Evolutionary conservation across 805 yeast species (phyloP).

Genomic region (Candida argentea): DNA sequence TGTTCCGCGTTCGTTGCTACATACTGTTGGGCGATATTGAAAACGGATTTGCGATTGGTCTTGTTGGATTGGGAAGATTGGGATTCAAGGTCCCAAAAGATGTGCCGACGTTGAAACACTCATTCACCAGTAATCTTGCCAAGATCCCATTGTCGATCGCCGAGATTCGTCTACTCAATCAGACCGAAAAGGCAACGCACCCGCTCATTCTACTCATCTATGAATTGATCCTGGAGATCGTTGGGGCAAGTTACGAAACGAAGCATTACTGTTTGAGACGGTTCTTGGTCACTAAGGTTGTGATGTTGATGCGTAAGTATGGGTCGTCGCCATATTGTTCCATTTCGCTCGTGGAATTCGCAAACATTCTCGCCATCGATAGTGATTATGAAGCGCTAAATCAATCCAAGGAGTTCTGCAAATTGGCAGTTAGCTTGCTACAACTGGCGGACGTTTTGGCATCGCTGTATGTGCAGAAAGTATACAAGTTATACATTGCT

Average conservation of each 20-base stretch:
- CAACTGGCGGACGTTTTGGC: slow-evolving; percentile 21
- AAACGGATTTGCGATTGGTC: slow-evolving; percentile 25
- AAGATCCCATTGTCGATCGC: slow-evolving; percentile 29
- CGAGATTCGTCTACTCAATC: slow-evolving; percentile 24
- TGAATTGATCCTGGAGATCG: slow-evolving; percentile 30
- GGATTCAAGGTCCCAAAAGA: slow-evolving; percentile 24
- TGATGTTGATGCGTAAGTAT: slow-evolving; percentile 23
- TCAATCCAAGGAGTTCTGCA: slow-evolving; percentile 31
- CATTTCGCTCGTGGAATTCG: slow-evolving; percentile 28
- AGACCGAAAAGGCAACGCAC: slow-evolving; percentile 13
- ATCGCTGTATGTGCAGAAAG: slow-evolving; percentile 22
- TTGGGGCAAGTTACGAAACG: slow-evolving; percentile 21
- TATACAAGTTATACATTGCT: slow-evolving; percentile 32
- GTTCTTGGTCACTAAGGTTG: slow-evolving; percentile 22
- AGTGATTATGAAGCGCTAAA: slow-evolving; percentile 19
- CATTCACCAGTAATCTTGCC: slow-evolving; percentile 11
- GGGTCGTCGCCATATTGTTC: slow-evolving; percentile 34
- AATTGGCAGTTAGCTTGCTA: slow-evolving; percentile 29
- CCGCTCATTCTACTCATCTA: slow-evolving; percentile 21
- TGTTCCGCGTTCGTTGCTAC: slow-evolving; percentile 28
- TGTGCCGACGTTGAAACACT: slow-evolving; percentile 12
- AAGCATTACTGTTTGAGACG: slow-evolving; percentile 17
- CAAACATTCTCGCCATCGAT: slow-evolving; percentile 19
- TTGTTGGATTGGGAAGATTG: slow-evolving; percentile 22
- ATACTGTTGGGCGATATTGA: slow-evolving; percentile 17